Conservation (phyloP, 106 monocot genomes). For the Amphibolis antarctica region DNA sequence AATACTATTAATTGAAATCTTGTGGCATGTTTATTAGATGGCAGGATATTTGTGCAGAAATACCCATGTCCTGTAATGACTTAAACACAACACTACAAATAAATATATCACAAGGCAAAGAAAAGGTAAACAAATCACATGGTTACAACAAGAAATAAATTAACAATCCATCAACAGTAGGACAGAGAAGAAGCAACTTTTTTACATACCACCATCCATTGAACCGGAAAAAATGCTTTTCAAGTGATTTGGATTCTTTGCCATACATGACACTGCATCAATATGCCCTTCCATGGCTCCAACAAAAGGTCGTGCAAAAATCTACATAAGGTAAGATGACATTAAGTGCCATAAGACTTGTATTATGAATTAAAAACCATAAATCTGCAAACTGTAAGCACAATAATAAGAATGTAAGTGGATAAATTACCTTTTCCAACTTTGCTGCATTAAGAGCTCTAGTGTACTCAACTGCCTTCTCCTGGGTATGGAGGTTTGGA, state of each 20-base stretch:
- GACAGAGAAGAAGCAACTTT: slow-evolving; percentile 1
- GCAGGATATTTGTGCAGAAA: no score
- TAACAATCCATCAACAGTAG: no score
- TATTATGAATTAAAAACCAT: neutral
- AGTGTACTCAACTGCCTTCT: slow-evolving; percentile 82
- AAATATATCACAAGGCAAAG: no score
- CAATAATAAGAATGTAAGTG: no score
- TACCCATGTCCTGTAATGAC: no score
- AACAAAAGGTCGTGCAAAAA: slow-evolving; percentile 93
- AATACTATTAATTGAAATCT: no score
- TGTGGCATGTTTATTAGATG: no score
- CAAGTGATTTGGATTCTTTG: slow-evolving; percentile 90
- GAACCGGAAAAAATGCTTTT: slow-evolving; percentile 90
- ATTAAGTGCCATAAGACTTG: neutral
- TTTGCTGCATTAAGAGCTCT: slow-evolving; percentile 92
- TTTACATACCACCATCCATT: slow-evolving; percentile 77
- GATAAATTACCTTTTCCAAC: slow-evolving; percentile 55
- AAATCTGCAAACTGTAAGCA: no score
- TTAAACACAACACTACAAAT: no score
- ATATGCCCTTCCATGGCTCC: slow-evolving; percentile 93
- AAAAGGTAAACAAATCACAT: no score
- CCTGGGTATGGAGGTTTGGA: slow-evolving; percentile 58
- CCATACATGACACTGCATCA: slow-evolving; percentile 82
- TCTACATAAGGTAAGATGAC: slow-evolving; percentile 23
- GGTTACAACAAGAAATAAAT: no score